Conservation (phyloP, 306 rosid genomes). For the Notholithocarpus densiflorus region DNA sequence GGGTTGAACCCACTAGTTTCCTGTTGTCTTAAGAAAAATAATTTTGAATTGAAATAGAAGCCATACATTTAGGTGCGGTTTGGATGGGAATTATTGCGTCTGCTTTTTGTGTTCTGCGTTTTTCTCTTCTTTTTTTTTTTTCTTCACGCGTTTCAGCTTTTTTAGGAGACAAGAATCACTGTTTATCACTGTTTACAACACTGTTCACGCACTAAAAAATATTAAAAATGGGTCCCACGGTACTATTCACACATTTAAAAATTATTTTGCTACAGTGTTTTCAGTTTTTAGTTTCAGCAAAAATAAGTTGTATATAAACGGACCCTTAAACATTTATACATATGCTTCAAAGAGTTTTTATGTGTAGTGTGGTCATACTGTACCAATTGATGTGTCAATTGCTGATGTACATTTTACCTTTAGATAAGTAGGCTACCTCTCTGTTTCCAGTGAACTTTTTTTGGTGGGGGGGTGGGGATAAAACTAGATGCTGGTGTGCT, state of each 20-base stretch:
- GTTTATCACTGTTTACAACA: too few species aligned
- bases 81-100: too few species aligned
- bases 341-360: not conserved
- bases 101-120: too few species aligned
- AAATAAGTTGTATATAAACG: too few species aligned
- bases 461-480: not conserved
- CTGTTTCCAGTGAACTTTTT: not conserved
- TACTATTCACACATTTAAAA: too few species aligned
- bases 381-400: not conserved
- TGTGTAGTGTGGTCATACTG: not conserved
- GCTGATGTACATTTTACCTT: not conserved
- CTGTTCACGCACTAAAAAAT: too few species aligned
- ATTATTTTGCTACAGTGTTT: too few species aligned
- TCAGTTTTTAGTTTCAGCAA: too few species aligned
- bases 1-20: not conserved
- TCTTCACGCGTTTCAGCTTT: too few species aligned
- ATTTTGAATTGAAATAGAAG: not conserved
- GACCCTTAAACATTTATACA: not conserved
- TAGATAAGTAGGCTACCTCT: not conserved
- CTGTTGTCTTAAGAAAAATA: not conserved
- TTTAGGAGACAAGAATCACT: too few species aligned
- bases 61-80: not conserved
- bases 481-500: conserved; percentile 10
- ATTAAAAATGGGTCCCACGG: too few species aligned
- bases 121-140: too few species aligned